A percentile compares a stretch with the other conserved stretches of the same genome.
phyloP scores from a whole-genome alignment of 495 filamentous ascomycete genomes.

The Aspergillus leporis region DNA sequence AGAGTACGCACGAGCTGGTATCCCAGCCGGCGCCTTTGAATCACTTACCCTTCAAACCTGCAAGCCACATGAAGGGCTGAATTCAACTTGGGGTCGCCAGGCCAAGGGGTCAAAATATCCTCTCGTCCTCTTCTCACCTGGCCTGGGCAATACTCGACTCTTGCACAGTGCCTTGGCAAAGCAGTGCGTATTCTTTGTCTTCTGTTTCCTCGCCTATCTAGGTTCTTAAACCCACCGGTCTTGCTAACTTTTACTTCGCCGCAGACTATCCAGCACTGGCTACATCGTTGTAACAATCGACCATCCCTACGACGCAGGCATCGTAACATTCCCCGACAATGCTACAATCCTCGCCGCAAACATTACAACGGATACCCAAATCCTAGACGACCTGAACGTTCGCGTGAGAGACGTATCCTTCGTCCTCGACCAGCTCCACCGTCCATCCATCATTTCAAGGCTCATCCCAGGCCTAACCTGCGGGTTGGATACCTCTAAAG shows the following conservation, averaged over 20 bases:
- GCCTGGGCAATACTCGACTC: constrained; percentile 26
- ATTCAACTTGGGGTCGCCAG: too few species aligned
- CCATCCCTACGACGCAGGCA: constrained; percentile 46
- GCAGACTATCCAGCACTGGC: constrained; percentile 35
- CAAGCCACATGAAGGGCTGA: too few species aligned
- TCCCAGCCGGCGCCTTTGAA: too few species aligned
- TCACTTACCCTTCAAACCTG: too few species aligned
- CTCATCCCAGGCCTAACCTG: constrained; percentile 12
- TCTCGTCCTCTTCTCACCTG: constrained; percentile 37
- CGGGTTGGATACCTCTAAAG: constrained; percentile 16
- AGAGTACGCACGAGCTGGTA: too few species aligned
- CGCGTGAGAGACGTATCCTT: constrained; percentile 37
- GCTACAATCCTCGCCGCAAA: constrained; percentile 19
- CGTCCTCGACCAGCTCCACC: constrained; percentile 34
- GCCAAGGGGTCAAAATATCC: too few species aligned
- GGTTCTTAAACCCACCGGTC: too few species aligned
- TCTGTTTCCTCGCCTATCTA: too few species aligned
- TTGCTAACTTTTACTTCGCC: too few species aligned
- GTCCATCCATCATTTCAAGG: constrained; percentile 12
- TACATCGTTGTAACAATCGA: constrained; percentile 51
- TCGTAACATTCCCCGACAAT: constrained; percentile 54
- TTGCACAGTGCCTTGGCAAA: constrained; percentile 44
- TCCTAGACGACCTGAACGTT: constrained; percentile 14
- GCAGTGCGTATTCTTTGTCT: constrained; percentile 27
- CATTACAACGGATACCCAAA: constrained; percentile 14